Percentiles rank a stretch among this genome's conserved stretches.
Conservation (phyloP, 2,329 filamentous ascomycete species). For the Fusarium buharicum region DNA sequence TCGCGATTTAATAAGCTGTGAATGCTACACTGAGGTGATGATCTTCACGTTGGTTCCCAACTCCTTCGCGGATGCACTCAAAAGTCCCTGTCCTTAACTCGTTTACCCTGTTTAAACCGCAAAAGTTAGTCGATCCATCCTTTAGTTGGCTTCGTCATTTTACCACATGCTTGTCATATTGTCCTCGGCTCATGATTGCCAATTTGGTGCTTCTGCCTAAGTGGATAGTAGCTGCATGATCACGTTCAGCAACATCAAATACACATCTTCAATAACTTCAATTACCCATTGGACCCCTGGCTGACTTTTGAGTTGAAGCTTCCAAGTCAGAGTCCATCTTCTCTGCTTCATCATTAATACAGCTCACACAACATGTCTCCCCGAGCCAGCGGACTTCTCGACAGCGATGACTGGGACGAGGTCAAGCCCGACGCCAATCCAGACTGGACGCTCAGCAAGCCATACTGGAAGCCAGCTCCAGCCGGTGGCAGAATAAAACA, state of each 20-base stretch:
- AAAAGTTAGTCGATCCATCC: slow-evolving; percentile 1
- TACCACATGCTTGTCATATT: slow-evolving; percentile 30
- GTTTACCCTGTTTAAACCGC: slow-evolving; percentile 1
- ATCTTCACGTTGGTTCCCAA: slow-evolving; percentile 3
- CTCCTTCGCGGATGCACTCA: slow-evolving; percentile 6
- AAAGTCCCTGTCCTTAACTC: slow-evolving; percentile 18
- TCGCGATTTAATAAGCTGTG: not conserved
- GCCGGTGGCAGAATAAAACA: slow-evolving; percentile 25
- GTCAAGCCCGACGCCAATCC: slow-evolving; percentile 38
- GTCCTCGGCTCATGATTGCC: slow-evolving; percentile 27
- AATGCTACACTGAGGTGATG: not conserved
- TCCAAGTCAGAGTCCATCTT: not conserved
- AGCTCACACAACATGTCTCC: slow-evolving; percentile 45
- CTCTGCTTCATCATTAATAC: no score
- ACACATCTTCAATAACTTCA: slow-evolving; percentile 5
- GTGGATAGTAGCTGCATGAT: slow-evolving; percentile 3
- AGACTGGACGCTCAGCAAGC: slow-evolving; percentile 36
- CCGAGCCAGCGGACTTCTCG: slow-evolving; percentile 48
- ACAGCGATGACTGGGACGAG: slow-evolving; percentile 51
- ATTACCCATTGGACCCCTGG: not conserved
- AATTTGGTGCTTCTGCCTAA: slow-evolving; percentile 3
- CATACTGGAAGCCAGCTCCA: slow-evolving; percentile 45
- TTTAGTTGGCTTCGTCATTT: slow-evolving; percentile 3
- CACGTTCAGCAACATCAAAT: slow-evolving; percentile 8
- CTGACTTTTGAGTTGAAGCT: not conserved